A percentile compares a stretch with the other conserved stretches of the same genome.
These are phyloP conservation scores for Thalassia testudinum DNA, from an alignment of 116 monocot genomes.

Conservation along the genomic window DNA sequence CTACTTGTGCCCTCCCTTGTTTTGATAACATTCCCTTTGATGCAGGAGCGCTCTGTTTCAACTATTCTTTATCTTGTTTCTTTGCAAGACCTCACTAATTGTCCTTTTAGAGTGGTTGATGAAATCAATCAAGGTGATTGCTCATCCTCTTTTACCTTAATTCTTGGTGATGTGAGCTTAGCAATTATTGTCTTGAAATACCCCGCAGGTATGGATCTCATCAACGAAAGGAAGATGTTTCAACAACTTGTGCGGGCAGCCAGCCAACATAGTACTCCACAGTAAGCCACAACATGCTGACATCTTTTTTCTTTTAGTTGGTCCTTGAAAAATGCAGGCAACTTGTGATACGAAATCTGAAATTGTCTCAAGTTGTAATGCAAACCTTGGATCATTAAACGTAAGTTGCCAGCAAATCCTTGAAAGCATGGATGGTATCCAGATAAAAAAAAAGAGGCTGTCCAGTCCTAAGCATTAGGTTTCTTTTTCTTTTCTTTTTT, in stretches of 20 bases:
- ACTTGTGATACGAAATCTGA: too few species aligned
- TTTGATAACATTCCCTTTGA: not conserved
- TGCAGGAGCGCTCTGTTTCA: slow-evolving; percentile 88
- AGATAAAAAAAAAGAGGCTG: too few species aligned
- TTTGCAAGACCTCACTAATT: slow-evolving; percentile 95
- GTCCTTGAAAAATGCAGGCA: too few species aligned
- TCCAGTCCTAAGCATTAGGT: too few species aligned
- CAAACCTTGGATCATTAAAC: too few species aligned
- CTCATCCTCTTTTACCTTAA: not conserved
- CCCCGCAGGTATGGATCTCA: slow-evolving; percentile 79
- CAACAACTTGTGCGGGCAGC: slow-evolving; percentile 97
- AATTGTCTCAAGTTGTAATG: too few species aligned
- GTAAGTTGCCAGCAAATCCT: too few species aligned
- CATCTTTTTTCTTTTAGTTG: not conserved
- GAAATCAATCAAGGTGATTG: slow-evolving; percentile 89
- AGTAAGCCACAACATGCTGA: slow-evolving; percentile 24
- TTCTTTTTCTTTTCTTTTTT: too few species aligned
- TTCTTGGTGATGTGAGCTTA: not conserved
- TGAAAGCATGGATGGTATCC: too few species aligned
- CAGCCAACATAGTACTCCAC: slow-evolving; percentile 79
- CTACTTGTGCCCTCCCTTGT: too few species aligned
- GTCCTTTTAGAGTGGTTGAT: slow-evolving; percentile 96
- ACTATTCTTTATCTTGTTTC: slow-evolving; percentile 95
- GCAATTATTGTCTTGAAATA: not conserved
- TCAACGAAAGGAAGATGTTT: slow-evolving; percentile 99